phyloP scores from a whole-genome alignment of 2,329 filamentous ascomycete genomes.

The Colletotrichum sp. region DNA sequence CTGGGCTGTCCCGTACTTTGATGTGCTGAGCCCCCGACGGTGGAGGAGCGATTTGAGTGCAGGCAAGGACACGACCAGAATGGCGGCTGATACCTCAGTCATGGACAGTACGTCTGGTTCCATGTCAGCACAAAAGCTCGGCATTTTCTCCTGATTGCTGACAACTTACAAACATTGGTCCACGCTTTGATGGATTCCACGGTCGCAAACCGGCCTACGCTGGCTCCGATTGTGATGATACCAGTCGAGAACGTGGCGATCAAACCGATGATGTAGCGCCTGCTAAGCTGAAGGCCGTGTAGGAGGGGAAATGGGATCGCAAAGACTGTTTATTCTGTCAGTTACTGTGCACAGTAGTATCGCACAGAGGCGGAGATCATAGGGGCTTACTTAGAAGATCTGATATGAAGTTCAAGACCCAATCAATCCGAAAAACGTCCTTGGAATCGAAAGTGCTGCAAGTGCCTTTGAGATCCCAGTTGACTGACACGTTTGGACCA shows the following conservation, averaged over 20 bases:
- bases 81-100: conserved; percentile 25
- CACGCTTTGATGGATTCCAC: conserved; percentile 23
- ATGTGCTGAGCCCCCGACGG: conserved; percentile 11
- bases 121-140: background rate
- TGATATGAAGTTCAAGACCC: conserved; percentile 30
- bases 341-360: fast-evolving
- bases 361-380: background rate
- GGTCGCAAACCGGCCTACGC: conserved; percentile 25
- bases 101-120: conserved; percentile 24
- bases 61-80: conserved; percentile 25
- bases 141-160: background rate
- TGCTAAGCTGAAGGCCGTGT: conserved; percentile 20
- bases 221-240: conserved; percentile 25
- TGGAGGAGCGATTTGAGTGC: conserved; percentile 25
- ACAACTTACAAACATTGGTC: conserved; percentile 26
- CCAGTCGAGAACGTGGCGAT: conserved; percentile 23
- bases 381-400: conserved; percentile 24
- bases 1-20: conserved; percentile 6
- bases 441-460: conserved; percentile 31
- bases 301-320: conserved; percentile 26
- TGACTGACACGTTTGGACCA: conserved; percentile 29
- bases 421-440: conserved; percentile 31
- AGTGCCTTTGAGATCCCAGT: conserved; percentile 27
- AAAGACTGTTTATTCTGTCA: conserved; percentile 18
- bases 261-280: conserved; percentile 25